A percentile compares a stretch with the other conserved stretches of the same genome.
These are phyloP conservation scores for Paramecium tetraurelia DNA, from an alignment of 73 alveolate species.

Conservation along the genomic window DNA sequence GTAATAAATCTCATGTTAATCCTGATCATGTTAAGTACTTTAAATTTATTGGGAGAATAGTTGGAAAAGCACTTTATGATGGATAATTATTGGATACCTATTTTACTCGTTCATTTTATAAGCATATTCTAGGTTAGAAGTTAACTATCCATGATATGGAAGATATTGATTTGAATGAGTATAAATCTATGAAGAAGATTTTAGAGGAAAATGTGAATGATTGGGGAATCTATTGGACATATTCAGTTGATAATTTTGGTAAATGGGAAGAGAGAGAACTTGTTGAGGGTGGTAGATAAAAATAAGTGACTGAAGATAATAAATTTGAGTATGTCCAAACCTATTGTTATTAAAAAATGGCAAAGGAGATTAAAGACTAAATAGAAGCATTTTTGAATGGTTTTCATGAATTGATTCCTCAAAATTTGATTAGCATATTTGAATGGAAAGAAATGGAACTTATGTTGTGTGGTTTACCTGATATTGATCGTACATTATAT, in stretches of 20 bases:
- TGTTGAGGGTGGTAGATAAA: constrained; percentile 85
- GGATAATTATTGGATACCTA: constrained; percentile 94
- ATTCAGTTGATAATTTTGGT: constrained; percentile 88
- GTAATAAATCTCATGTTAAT: constrained; percentile 72
- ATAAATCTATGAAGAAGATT: constrained; percentile 89
- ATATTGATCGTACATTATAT: constrained; percentile 40
- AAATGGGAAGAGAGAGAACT: constrained; percentile 84
- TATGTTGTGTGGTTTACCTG: constrained; percentile 97
- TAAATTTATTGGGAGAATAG: constrained; percentile 98
- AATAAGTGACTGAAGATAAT: constrained; percentile 91
- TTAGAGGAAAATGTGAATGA: constrained; percentile 76
- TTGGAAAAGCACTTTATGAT: constrained; percentile 95
- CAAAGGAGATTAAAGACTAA: constrained; percentile 72
- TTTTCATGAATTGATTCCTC: constrained; percentile 96
- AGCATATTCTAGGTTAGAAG: constrained; percentile 95
- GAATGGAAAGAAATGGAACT: constrained; percentile 93
- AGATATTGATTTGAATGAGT: constrained; percentile 95
- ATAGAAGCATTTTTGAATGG: constrained; percentile 93
- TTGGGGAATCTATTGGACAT: constrained; percentile 51
- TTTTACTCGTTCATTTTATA: constrained; percentile 96
- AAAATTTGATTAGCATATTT: constrained; percentile 82
- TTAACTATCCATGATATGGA: constrained; percentile 96
- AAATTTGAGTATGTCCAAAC: constrained; percentile 50
- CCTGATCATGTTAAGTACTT: constrained; percentile 91
- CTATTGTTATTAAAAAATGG: constrained; percentile 61